Conservation (phyloP, 441 rosid genomes). For the Euphorbia neoarborescens region DNA sequence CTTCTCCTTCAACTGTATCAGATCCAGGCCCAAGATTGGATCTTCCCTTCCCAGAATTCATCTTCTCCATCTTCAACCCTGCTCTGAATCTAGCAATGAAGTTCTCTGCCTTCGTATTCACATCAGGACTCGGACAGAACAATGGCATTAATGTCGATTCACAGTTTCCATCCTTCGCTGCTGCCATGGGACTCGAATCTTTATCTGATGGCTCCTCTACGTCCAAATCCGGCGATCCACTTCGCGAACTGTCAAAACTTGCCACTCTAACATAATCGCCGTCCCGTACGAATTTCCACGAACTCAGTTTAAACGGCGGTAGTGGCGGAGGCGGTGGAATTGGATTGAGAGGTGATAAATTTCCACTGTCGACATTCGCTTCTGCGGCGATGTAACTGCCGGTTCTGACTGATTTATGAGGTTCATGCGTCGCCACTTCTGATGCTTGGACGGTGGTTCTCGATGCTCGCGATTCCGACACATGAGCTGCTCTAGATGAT, state of each 20-base stretch:
- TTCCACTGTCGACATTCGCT: constrained; percentile 27
- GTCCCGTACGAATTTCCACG: constrained; percentile 43
- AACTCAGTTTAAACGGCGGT: constrained; percentile 56
- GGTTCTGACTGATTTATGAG: constrained; percentile 30
- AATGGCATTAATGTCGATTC: constrained; percentile 19
- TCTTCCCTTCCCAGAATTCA: constrained; percentile 46
- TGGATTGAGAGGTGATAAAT: constrained; percentile 39
- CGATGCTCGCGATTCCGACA: not conserved
- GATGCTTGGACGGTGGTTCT: constrained; percentile 15
- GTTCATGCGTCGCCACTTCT: constrained; percentile 22
- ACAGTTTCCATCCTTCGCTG: not conserved
- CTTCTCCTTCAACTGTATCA: constrained; percentile 15
- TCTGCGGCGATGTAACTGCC: constrained; percentile 14
- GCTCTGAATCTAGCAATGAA: constrained; percentile 80
- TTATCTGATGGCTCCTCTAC: constrained; percentile 23
- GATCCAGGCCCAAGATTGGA: constrained; percentile 55
- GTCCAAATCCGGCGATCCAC: constrained; percentile 28
- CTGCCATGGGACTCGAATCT: constrained; percentile 26
- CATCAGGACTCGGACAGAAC: constrained; percentile 83
- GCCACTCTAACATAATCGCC: constrained; percentile 60
- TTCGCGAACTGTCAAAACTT: constrained; percentile 35
- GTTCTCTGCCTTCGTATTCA: constrained; percentile 64
- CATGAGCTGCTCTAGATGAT: not conserved
- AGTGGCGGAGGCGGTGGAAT: constrained; percentile 67
- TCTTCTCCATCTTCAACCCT: constrained; percentile 63